A percentile compares a stretch with the other conserved stretches of the same genome.
Conservation (phyloP, 108 stramenopile genomes). For the Skeletonema menzelii region DNA sequence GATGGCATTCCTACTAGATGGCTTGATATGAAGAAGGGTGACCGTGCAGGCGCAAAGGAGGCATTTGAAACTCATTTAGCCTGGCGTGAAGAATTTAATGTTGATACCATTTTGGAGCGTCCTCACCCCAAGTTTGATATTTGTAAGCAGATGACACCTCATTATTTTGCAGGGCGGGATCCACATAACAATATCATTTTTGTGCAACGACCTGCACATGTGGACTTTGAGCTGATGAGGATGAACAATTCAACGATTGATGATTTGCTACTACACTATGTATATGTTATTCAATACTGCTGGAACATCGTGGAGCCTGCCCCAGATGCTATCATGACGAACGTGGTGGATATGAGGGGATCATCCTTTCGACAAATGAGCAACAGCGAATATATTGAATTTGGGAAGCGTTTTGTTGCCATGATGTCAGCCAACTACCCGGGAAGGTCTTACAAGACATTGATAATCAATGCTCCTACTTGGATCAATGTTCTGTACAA, state of each 20-base stretch:
- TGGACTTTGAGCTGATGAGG: conserved; percentile 52
- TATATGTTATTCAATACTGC: conserved; percentile 77
- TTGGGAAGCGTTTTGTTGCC: conserved; percentile 62
- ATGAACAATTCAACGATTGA: conserved; percentile 56
- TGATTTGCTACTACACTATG: conserved; percentile 71
- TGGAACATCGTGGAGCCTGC: conserved; percentile 76
- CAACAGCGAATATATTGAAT: conserved; percentile 57
- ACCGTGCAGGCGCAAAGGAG: conserved; percentile 55
- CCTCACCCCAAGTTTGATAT: conserved; percentile 72
- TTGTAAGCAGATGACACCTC: conserved; percentile 63
- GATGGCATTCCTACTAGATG: conserved; percentile 75
- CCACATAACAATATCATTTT: conserved; percentile 59
- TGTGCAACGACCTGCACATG: conserved; percentile 57
- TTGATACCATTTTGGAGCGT: conserved; percentile 60
- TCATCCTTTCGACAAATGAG: conserved; percentile 48
- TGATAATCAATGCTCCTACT: conserved; percentile 74
- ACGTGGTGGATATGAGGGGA: conserved; percentile 74
- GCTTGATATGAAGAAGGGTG: conserved; percentile 63
- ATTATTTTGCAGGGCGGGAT: conserved; percentile 70
- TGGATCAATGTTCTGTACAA: conserved; percentile 76
- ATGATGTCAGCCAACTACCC: conserved; percentile 79
- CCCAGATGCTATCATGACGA: conserved; percentile 69
- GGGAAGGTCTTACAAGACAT: conserved; percentile 66
- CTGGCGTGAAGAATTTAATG: conserved; percentile 60
- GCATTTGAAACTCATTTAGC: conserved; percentile 51